phyloP scores from a whole-genome alignment of 306 rosid species.

The Acacia melanoxylon region DNA sequence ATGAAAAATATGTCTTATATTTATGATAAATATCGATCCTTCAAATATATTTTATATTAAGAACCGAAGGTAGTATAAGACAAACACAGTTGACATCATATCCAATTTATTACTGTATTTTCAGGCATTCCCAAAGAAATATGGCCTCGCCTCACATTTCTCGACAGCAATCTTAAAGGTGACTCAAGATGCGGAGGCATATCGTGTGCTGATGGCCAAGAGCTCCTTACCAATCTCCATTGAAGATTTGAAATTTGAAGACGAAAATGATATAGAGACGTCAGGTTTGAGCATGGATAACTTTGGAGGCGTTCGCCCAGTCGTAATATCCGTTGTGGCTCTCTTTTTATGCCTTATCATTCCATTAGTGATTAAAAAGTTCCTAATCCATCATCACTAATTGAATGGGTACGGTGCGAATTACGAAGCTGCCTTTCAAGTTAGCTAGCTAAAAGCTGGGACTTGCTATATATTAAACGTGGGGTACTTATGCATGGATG shows the following conservation, averaged over 20 bases:
- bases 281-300: background rate
- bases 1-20: no score
- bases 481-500: background rate
- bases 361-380: background rate
- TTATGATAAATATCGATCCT: no score
- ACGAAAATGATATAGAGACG: background rate
- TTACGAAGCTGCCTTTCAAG: background rate
- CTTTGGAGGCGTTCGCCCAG: background rate
- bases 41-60: no score
- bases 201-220: background rate
- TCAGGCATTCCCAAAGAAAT: slow-evolving; percentile 44
- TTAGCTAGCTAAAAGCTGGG: no score
- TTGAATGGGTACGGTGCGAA: background rate
- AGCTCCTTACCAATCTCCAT: background rate
- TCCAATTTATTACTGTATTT: background rate
- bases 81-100: no score
- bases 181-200: slow-evolving; percentile 24
- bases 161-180: slow-evolving; percentile 47
- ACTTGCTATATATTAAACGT: background rate
- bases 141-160: slow-evolving; percentile 32
- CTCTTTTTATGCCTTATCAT: background rate
- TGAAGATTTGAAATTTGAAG: background rate
- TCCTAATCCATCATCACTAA: no score
- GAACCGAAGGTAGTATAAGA: no score
- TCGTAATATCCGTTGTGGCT: background rate